Evolutionary conservation across 441 rosid genomes (phyloP).

Genomic region (Euphorbia celastroides): DNA sequence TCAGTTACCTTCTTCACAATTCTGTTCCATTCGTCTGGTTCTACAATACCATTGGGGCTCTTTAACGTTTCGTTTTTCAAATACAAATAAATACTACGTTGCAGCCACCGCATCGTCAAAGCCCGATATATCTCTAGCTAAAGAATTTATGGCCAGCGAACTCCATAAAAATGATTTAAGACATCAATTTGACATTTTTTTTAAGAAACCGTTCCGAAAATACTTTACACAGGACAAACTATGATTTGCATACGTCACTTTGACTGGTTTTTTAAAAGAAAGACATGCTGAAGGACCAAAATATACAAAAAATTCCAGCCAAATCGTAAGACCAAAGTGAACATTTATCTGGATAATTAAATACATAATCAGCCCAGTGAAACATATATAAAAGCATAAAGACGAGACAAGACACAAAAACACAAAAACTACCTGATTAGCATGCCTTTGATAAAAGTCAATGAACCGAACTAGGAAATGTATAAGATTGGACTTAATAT

Average conservation of each 20-base stretch:
- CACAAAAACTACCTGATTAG: neutral
- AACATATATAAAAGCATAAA: neutral
- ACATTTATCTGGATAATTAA: neutral
- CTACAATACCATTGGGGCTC: conserved; percentile 10
- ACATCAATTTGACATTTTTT: neutral
- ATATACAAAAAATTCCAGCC: neutral
- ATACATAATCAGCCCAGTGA: neutral
- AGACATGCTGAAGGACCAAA: neutral
- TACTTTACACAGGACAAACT: neutral
- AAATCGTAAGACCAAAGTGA: neutral
- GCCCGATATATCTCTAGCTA: neutral
- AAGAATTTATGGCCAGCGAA: neutral
- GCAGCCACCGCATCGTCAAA: neutral
- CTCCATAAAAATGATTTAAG: neutral
- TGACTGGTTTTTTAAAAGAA: neutral
- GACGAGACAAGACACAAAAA: too few relatives aligned
- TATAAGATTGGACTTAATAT: neutral
- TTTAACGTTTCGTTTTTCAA: neutral
- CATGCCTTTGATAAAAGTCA: neutral
- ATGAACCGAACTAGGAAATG: neutral
- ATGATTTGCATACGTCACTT: neutral
- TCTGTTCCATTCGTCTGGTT: conserved; percentile 22
- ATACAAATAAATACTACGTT: neutral
- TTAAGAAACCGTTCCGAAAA: neutral
- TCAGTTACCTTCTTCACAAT: conserved; percentile 18